These are phyloP conservation scores for Tetracentron sinense DNA, from an alignment of 164 flowering plant species.

Conservation along the genomic window DNA sequence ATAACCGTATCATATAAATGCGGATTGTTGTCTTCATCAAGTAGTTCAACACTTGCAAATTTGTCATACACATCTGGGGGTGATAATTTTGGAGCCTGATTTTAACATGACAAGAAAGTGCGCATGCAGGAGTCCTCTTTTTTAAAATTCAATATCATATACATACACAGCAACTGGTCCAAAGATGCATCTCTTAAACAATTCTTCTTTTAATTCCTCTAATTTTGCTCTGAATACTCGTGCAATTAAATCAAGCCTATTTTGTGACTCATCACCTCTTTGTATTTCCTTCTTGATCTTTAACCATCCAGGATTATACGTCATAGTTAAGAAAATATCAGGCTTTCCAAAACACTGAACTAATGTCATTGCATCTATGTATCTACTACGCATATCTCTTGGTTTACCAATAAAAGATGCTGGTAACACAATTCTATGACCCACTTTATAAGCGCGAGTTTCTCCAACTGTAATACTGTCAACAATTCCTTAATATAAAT, in stretches of 20 bases:
- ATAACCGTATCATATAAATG: not conserved
- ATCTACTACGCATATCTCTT: too few relatives aligned
- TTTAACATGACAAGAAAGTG: slow-evolving; percentile 7
- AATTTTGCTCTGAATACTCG: slow-evolving; percentile 10
- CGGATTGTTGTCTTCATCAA: not conserved
- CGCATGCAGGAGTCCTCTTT: slow-evolving; percentile 19
- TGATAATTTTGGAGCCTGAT: not conserved
- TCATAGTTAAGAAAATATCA: too few relatives aligned
- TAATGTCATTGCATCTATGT: too few relatives aligned
- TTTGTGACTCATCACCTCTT: too few relatives aligned
- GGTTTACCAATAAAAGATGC: too few relatives aligned
- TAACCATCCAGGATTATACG: too few relatives aligned
- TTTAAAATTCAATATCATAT: slow-evolving; percentile 15
- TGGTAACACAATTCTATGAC: too few relatives aligned
- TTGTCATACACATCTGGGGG: slow-evolving; percentile 1
- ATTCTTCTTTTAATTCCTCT: not conserved
- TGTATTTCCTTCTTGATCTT: too few relatives aligned
- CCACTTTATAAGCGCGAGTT: too few relatives aligned
- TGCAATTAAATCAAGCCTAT: slow-evolving; percentile 11
- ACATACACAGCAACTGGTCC: slow-evolving; percentile 8
- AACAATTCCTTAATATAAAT: too few relatives aligned
- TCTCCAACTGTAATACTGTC: too few relatives aligned
- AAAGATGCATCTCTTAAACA: slow-evolving; percentile 3
- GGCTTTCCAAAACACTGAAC: too few relatives aligned
- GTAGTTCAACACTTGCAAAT: slow-evolving; percentile 11